Conservation (phyloP, 1,284 basidiomycete genomes). For the Lentinus polychrous region DNA sequence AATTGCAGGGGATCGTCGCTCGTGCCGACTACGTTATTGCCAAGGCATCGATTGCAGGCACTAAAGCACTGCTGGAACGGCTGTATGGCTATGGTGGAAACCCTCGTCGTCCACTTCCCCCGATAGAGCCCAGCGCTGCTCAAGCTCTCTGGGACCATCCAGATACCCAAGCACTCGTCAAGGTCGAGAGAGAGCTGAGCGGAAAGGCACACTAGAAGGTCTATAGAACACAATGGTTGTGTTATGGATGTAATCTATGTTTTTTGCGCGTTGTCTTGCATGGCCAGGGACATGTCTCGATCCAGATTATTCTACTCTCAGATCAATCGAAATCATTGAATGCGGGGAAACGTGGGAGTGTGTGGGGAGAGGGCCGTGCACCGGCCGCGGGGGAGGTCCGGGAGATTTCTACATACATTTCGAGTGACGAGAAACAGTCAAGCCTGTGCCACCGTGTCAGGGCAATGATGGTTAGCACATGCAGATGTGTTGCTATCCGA, state of each 20-base stretch:
- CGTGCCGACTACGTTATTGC: conserved; percentile 77
- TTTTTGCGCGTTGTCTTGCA: not conserved
- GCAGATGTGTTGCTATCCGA: not conserved
- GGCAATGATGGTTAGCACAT: not conserved
- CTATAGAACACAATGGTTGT: not conserved
- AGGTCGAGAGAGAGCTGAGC: conserved; percentile 56
- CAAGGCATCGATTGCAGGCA: conserved; percentile 74
- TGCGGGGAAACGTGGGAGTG: conserved; percentile 11
- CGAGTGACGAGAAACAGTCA: not conserved
- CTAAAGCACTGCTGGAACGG: conserved; percentile 73
- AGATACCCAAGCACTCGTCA: conserved; percentile 61
- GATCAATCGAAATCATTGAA: not conserved
- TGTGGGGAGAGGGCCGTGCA: conserved; percentile 6
- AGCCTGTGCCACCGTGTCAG: not conserved
- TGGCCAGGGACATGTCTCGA: not conserved
- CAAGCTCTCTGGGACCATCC: conserved; percentile 63
- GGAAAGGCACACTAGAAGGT: conserved; percentile 14
- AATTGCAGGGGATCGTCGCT: conserved; percentile 73
- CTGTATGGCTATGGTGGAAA: conserved; percentile 73
- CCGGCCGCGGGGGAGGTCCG: too few relatives aligned
- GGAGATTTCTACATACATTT: too few relatives aligned
- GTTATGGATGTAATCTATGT: not conserved
- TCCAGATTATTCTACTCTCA: not conserved
- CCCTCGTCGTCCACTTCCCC: conserved; percentile 70
- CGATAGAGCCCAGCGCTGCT: conserved; percentile 49